Percentiles rank a stretch among this genome's conserved stretches.
Conservation (phyloP, 2,329 filamentous ascomycete genomes). For the Tolypocladium nubicola region DNA sequence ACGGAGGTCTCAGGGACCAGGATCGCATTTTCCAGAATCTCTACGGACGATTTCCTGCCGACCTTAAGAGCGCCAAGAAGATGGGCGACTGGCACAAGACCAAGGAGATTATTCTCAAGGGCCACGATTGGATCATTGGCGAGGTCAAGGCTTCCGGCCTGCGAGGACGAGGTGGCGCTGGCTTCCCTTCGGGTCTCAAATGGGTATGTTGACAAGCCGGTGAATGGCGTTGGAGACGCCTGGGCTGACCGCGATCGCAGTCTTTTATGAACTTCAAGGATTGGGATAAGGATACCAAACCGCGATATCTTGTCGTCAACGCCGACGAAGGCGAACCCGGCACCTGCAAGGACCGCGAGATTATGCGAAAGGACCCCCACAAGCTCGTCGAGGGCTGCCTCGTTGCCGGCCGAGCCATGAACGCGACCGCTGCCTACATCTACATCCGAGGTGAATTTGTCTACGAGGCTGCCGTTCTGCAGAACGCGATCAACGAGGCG, state of each 20-base stretch:
- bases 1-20: slow-evolving; percentile 88
- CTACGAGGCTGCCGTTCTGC: slow-evolving; percentile 85
- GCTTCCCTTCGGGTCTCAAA: slow-evolving; percentile 97
- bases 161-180: slow-evolving; percentile 90
- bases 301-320: slow-evolving; percentile 94
- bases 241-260: slow-evolving; percentile 33
- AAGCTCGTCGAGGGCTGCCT: slow-evolving; percentile 97
- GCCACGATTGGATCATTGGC: slow-evolving; percentile 96
- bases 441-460: slow-evolving; percentile 99
- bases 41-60: slow-evolving; percentile 83
- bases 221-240: no score
- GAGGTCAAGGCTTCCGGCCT: slow-evolving; percentile 96
- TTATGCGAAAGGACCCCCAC: slow-evolving; percentile 99
- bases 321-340: slow-evolving; percentile 97
- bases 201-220: slow-evolving; percentile 57
- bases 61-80: slow-evolving; percentile 90
- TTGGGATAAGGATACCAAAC: slow-evolving; percentile 96
- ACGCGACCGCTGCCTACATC: slow-evolving; percentile 96
- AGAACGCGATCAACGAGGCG: slow-evolving; percentile 94
- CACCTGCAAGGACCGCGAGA: slow-evolving; percentile 98
- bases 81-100: slow-evolving; percentile 99
- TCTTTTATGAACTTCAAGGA: slow-evolving; percentile 99
- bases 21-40: slow-evolving; percentile 99
- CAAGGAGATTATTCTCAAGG: slow-evolving; percentile 95
- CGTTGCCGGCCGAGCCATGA: slow-evolving; percentile 94